Percentiles rank a stretch among this genome's conserved stretches.
phyloP scores from a whole-genome alignment of 2,329 filamentous ascomycete genomes.

The Colletotrichum sp. region DNA sequence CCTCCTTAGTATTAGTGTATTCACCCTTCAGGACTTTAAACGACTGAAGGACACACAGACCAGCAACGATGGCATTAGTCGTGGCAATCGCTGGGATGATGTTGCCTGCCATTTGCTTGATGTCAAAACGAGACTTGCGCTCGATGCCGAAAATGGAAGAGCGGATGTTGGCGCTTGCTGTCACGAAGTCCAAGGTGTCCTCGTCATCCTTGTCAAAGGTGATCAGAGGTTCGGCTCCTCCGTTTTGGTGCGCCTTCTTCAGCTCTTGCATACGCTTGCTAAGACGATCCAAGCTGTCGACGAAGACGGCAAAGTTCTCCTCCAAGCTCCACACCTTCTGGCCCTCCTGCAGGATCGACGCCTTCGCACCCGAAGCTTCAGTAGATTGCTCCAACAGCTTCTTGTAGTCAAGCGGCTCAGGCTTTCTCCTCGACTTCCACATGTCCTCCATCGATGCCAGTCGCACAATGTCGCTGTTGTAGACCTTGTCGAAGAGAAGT shows the following conservation, averaged over 20 bases:
- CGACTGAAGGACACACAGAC: constrained; percentile 88
- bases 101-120: constrained; percentile 99
- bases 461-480: constrained; percentile 81
- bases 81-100: constrained; percentile 99
- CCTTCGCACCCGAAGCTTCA: constrained; percentile 51
- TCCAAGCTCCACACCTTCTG: constrained; percentile 81
- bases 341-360: constrained; percentile 66
- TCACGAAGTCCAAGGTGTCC: constrained; percentile 94
- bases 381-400: constrained; percentile 58
- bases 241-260: constrained; percentile 50
- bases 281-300: constrained; percentile 79
- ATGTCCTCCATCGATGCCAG: constrained; percentile 90
- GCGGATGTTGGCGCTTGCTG: constrained; percentile 87
- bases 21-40: constrained; percentile 86
- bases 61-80: constrained; percentile 94
- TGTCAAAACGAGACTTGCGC: constrained; percentile 88
- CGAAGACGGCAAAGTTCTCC: constrained; percentile 87
- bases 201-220: constrained; percentile 96
- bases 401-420: constrained; percentile 75
- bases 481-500: constrained; percentile 92
- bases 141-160: constrained; percentile 91
- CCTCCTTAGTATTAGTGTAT: constrained; percentile 76
- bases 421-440: constrained; percentile 86
- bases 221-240: constrained; percentile 67
- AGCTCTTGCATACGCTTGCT: constrained; percentile 74